phyloP scores from a whole-genome alignment of 768 basidiomycete genomes.

The Wakefieldia striispora region DNA sequence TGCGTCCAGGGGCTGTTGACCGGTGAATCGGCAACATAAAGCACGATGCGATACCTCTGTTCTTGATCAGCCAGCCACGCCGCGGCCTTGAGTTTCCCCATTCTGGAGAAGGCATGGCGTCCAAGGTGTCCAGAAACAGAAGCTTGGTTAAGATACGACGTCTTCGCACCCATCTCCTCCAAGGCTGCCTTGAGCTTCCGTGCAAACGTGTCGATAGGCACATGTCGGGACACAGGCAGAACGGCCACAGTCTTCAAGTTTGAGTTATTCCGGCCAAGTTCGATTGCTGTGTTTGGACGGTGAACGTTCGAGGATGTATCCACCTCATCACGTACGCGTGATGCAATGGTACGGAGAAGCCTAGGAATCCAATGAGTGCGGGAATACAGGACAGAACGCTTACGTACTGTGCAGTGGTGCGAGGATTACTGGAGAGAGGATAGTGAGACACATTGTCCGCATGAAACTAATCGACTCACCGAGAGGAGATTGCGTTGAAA shows the following conservation, averaged over 20 bases:
- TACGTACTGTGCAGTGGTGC: conserved; percentile 78
- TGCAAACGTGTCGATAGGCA: conserved; percentile 89
- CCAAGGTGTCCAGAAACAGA: conserved; percentile 91
- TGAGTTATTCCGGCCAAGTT: conserved; percentile 73
- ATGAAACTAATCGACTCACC: conserved; percentile 40
- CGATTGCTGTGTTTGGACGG: conserved; percentile 49
- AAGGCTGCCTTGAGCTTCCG: conserved; percentile 84
- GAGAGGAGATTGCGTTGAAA: conserved; percentile 93
- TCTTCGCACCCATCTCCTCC: conserved; percentile 91
- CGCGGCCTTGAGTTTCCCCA: conserved; percentile 95
- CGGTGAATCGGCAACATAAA: conserved; percentile 95
- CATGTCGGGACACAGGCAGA: conserved; percentile 79
- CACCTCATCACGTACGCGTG: conserved; percentile 83
- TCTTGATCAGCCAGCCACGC: conserved; percentile 94
- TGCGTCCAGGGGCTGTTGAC: conserved; percentile 97
- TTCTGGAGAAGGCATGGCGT: conserved; percentile 90
- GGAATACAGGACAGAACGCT: neutral
- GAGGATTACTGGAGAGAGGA: conserved; percentile 58
- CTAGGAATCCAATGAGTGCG: conserved; percentile 34
- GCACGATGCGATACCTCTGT: conserved; percentile 87
- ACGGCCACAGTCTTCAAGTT: conserved; percentile 96
- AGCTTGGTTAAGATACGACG: conserved; percentile 90
- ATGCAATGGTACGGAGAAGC: conserved; percentile 85
- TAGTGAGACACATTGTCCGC: neutral
- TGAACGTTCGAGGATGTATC: conserved; percentile 56